Evolutionary conservation across 2,329 filamentous ascomycete species (phyloP).

Genomic region (Aspergillus neoniger): DNA sequence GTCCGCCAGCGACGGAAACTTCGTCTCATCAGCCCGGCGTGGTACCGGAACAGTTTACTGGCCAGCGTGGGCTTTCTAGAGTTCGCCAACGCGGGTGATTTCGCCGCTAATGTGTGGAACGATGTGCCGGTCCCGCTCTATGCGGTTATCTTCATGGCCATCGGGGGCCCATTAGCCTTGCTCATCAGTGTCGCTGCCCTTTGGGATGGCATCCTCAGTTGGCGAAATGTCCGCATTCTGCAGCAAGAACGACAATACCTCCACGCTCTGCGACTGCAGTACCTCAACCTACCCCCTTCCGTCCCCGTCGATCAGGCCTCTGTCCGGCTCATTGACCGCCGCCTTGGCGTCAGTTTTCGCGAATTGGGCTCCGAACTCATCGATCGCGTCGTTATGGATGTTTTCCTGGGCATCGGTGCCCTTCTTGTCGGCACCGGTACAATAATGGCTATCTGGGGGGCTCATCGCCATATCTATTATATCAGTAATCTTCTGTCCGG

Average conservation of each 20-base stretch:
- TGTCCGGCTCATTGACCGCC: constrained; percentile 35
- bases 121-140: constrained; percentile 50
- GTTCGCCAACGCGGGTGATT: constrained; percentile 57
- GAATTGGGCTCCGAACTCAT: constrained; percentile 55
- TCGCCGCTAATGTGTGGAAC: constrained; percentile 61
- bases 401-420: constrained; percentile 52
- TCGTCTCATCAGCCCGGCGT: constrained; percentile 26
- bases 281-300: constrained; percentile 16
- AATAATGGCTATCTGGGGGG: constrained; percentile 56
- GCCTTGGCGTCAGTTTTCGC: constrained; percentile 49
- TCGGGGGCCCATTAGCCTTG: constrained; percentile 53
- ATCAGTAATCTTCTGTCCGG: constrained; percentile 58
- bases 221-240: constrained; percentile 51
- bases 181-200: constrained; percentile 49
- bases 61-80: constrained; percentile 54
- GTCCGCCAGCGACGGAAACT: constrained; percentile 4
- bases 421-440: constrained; percentile 55
- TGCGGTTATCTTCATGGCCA: constrained; percentile 54
- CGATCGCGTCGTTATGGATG: constrained; percentile 55
- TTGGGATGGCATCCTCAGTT: constrained; percentile 47
- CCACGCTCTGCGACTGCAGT: constrained; percentile 19
- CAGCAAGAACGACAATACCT: constrained; percentile 44
- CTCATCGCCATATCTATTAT: constrained; percentile 42
- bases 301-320: constrained; percentile 15
- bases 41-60: constrained; percentile 37